Evolutionary conservation across 352 stramenopile genomes (phyloP).

Genomic region (Elongisporangium undulatum): DNA sequence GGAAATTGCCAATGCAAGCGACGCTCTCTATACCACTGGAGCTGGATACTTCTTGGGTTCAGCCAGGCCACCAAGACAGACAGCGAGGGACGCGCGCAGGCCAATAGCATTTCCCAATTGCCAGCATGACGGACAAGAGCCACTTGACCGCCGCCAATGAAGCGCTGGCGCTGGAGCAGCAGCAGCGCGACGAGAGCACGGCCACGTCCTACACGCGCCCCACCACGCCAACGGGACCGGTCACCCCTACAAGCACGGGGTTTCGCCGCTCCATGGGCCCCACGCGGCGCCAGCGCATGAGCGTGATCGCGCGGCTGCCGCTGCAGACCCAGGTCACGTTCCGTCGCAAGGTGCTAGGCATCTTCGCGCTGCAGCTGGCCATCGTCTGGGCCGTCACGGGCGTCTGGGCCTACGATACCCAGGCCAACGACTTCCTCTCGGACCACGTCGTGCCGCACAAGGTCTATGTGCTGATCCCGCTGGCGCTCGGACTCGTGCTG

Average conservation of each 20-base stretch:
- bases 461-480: conserved; percentile 9
- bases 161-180: not conserved
- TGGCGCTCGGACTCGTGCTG: conserved; percentile 18
- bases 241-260: not conserved
- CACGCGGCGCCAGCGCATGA: not conserved
- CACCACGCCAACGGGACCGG: not conserved
- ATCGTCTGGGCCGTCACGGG: conserved; percentile 22
- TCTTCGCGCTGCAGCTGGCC: conserved; percentile 41
- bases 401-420: conserved; percentile 20
- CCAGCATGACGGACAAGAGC: not conserved
- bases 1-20: not conserved
- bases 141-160: not conserved
- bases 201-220: not conserved
- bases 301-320: conserved; percentile 11
- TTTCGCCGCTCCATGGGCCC: not conserved
- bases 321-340: conserved; percentile 39
- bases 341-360: conserved; percentile 37
- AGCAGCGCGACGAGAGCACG: not conserved
- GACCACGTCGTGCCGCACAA: conserved; percentile 8
- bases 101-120: not conserved
- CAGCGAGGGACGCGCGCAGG: too few species aligned
- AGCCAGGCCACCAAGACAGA: not conserved
- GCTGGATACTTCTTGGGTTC: not conserved
- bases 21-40: not conserved
- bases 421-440: conserved; percentile 11